A percentile compares a stretch with the other conserved stretches of the same genome.
Evolutionary conservation across 129 eudicot genomes (phyloP).

Genomic region (Lactuca sativa): DNA sequence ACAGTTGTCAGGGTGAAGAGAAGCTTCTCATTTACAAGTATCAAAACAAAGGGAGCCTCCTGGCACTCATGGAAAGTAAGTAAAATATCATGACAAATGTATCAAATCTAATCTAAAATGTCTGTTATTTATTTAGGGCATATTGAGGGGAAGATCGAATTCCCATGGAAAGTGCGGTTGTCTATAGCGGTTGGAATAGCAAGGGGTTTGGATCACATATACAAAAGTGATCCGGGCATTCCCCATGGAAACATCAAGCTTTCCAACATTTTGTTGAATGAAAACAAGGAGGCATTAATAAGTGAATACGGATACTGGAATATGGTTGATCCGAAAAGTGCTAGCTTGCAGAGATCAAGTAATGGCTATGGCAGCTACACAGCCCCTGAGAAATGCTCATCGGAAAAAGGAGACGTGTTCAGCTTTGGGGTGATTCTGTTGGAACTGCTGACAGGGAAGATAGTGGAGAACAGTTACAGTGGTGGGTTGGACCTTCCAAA

Average conservation of each 20-base stretch:
- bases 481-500: conserved; percentile 60
- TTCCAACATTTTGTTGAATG: conserved; percentile 55
- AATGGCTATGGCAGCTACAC: conserved; percentile 38
- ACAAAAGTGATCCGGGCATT: conserved; percentile 30
- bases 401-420: conserved; percentile 57
- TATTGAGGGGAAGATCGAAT: conserved; percentile 44
- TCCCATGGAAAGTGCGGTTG: conserved; percentile 61
- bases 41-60: conserved; percentile 63
- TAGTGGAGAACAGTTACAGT: conserved; percentile 55
- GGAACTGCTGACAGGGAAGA: conserved; percentile 63
- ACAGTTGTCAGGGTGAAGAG: conserved; percentile 50
- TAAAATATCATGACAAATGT: too few relatives aligned
- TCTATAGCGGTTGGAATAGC: conserved; percentile 65
- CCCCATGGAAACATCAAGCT: conserved; percentile 74
- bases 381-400: conserved; percentile 49
- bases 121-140: conserved; percentile 28
- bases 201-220: conserved; percentile 50
- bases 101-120: too few relatives aligned
- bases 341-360: conserved; percentile 21
- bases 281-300: conserved; percentile 44
- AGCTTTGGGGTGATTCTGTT: conserved; percentile 64
- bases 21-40: conserved; percentile 59
- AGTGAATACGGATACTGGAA: conserved; percentile 65
- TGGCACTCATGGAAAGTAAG: conserved; percentile 56
- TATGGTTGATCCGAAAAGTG: conserved; percentile 41